phyloP scores from a whole-genome alignment of 305 asterid genomes.

The Rubia balearica region DNA sequence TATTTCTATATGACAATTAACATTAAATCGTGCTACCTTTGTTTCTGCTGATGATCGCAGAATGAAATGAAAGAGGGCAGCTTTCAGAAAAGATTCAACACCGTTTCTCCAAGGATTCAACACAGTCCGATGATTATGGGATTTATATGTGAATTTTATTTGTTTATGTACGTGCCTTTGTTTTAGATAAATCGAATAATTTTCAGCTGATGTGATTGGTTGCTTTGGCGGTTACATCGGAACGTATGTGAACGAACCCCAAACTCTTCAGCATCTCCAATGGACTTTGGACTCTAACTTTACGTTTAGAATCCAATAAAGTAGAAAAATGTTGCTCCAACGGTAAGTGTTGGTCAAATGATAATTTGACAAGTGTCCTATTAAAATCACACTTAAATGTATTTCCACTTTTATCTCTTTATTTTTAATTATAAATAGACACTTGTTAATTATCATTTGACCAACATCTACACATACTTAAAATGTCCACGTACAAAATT shows the following conservation, averaged over 20 bases:
- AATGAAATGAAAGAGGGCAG: conserved; percentile 13
- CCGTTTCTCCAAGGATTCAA: background rate
- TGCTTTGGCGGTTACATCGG: background rate
- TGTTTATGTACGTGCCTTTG: background rate
- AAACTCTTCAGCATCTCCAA: too few species aligned
- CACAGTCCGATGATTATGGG: background rate
- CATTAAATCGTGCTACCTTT: conserved; percentile 11
- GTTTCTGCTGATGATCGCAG: conserved; percentile 20
- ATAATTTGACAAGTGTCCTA: too few species aligned
- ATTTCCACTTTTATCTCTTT: too few species aligned
- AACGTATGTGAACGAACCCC: background rate
- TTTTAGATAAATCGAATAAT: background rate
- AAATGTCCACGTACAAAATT: too few species aligned
- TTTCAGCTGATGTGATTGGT: conserved; percentile 13
- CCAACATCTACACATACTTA: too few species aligned
- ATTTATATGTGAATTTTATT: background rate
- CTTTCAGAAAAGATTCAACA: conserved; percentile 12
- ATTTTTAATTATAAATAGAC: too few species aligned
- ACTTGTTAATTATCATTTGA: too few species aligned
- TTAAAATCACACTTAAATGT: too few species aligned
- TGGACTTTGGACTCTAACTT: too few species aligned
- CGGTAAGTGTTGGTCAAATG: too few species aligned
- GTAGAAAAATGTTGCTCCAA: too few species aligned
- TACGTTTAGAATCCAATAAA: too few species aligned
- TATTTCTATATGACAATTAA: conserved; percentile 4